Percentiles rank a stretch among this genome's conserved stretches.
These are phyloP conservation scores for Cryptosporidium canis DNA, from an alignment of 169 alveolate species.

Conservation along the genomic window DNA sequence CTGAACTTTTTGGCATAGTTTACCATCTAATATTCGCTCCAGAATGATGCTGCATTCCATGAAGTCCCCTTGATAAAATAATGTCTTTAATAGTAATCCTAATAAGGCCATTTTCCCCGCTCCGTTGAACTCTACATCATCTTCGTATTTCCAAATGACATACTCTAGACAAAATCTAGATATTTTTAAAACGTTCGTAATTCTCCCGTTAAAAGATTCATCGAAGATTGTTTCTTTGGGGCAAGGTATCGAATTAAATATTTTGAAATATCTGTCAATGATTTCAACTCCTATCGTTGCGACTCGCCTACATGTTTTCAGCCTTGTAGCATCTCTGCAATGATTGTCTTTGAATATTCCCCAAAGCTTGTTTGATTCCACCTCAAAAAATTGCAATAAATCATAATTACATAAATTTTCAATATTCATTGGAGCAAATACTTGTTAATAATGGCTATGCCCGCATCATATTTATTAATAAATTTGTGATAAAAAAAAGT, in stretches of 20 bases:
- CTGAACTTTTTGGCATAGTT: not conserved
- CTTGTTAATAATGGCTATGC: not conserved
- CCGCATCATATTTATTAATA: not conserved
- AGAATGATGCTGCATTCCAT: conserved; percentile 17
- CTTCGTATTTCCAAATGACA: conserved; percentile 15
- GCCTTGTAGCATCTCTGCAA: not conserved
- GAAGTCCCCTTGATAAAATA: conserved; percentile 54
- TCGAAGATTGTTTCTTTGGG: not conserved
- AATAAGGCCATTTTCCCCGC: not conserved
- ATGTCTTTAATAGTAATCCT: conserved; percentile 4
- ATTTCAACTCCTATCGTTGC: conserved; percentile 21
- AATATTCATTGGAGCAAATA: conserved; percentile 3
- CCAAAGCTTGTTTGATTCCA: conserved; percentile 3
- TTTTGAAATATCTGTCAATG: not conserved
- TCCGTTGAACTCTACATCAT: not conserved
- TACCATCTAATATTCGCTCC: not conserved
- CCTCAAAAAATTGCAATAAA: not conserved
- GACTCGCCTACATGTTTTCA: not conserved
- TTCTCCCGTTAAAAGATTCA: conserved; percentile 17
- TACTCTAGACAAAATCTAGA: conserved; percentile 59
- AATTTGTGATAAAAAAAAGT: not conserved
- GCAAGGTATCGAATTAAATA: not conserved
- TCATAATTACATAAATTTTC: conserved; percentile 4
- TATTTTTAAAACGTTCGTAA: conserved; percentile 18
- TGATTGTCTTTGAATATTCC: not conserved